phyloP scores from a whole-genome alignment of 768 basidiomycete species.

The Mycena haematopus region DNA sequence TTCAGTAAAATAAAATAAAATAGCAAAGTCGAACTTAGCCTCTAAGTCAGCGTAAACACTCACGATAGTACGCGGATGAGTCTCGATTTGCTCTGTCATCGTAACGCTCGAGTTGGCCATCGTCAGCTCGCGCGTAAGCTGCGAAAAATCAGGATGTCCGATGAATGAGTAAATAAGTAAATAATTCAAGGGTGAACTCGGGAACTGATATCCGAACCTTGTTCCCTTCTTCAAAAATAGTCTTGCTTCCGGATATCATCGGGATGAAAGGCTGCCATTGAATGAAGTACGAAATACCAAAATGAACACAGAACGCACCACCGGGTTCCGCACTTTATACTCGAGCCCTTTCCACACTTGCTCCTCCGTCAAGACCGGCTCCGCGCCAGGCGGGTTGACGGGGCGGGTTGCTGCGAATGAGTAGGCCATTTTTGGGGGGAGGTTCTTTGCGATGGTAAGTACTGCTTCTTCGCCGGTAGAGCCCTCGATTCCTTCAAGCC shows the following conservation, averaged over 20 bases:
- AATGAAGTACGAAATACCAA: background rate
- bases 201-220: too few species aligned
- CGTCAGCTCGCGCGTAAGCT: constrained; percentile 22
- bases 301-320: background rate
- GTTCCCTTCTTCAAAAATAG: constrained; percentile 19
- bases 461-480: too few species aligned
- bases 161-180: background rate
- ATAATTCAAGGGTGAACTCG: background rate
- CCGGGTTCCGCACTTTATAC: constrained; percentile 21
- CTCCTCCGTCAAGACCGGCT: constrained; percentile 26
- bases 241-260: constrained; percentile 18
- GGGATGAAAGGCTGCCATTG: constrained; percentile 14
- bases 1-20: too few species aligned
- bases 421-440: constrained; percentile 7
- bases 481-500: too few species aligned
- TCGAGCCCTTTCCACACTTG: constrained; percentile 29
- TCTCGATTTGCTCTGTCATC: constrained; percentile 11
- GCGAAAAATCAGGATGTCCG: too few species aligned
- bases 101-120: constrained; percentile 1
- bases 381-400: constrained; percentile 25
- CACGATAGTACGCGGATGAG: constrained; percentile 21
- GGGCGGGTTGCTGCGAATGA: constrained; percentile 27
- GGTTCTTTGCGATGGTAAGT: background rate
- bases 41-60: too few species aligned
- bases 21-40: too few species aligned